These are phyloP conservation scores for Lactarius akahatsu DNA, from an alignment of 768 basidiomycete species.

Conservation along the genomic window DNA sequence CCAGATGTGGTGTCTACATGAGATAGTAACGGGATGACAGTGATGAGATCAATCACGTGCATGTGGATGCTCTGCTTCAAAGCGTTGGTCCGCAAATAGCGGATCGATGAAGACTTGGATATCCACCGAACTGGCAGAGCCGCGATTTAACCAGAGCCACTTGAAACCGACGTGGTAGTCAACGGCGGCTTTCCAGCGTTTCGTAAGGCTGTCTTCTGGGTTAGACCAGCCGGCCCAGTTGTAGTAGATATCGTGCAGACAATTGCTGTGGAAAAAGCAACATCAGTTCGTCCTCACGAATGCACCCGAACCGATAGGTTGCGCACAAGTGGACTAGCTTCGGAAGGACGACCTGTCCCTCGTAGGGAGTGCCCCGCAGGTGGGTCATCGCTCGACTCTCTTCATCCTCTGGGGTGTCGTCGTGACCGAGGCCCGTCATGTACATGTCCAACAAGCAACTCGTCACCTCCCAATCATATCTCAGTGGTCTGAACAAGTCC, in stretches of 20 bases:
- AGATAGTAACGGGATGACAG: neutral
- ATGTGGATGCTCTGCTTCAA: constrained; percentile 20
- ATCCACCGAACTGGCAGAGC: constrained; percentile 31
- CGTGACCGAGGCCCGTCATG: constrained; percentile 44
- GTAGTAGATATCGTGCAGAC: constrained; percentile 46
- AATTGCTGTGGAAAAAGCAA: constrained; percentile 39
- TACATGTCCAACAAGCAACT: constrained; percentile 51
- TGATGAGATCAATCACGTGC: neutral
- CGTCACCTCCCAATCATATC: constrained; percentile 49
- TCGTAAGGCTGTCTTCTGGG: constrained; percentile 40
- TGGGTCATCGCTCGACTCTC: constrained; percentile 41
- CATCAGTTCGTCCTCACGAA: constrained; percentile 12
- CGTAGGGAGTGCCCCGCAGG: constrained; percentile 41
- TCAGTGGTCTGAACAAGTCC: constrained; percentile 44
- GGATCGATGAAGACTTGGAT: constrained; percentile 38
- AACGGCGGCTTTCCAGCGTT: constrained; percentile 47
- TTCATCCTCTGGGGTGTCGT: constrained; percentile 37
- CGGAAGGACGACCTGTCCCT: constrained; percentile 44
- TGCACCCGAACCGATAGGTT: too few species aligned
- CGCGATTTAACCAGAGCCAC: constrained; percentile 50
- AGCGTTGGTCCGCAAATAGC: constrained; percentile 43
- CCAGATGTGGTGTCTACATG: neutral
- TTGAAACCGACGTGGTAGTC: constrained; percentile 48
- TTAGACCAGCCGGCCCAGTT: constrained; percentile 50
- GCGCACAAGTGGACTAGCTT: constrained; percentile 53